A percentile compares a stretch with the other conserved stretches of the same genome.
Evolutionary conservation across 805 yeast species (phyloP).

Genomic region (Ogataea pignaliae): DNA sequence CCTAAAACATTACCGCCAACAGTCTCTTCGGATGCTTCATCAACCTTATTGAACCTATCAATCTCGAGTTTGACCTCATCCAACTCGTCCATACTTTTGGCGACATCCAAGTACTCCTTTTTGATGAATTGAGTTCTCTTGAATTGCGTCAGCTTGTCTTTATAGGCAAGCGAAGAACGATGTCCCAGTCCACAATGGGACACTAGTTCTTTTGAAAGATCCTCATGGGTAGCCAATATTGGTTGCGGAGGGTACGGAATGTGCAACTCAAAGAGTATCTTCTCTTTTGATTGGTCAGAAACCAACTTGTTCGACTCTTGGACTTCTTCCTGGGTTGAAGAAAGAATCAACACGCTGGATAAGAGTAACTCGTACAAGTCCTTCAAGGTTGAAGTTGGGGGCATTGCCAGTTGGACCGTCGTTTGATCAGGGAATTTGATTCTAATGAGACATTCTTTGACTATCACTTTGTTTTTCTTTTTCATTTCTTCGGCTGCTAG

Average conservation of each 20-base stretch:
- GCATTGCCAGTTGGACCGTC: slow-evolving; percentile 46
- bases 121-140: slow-evolving; percentile 21
- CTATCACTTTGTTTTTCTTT: slow-evolving; percentile 20
- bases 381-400: slow-evolving; percentile 35
- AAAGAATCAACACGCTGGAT: slow-evolving; percentile 26
- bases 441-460: slow-evolving; percentile 39
- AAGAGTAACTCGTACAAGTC: slow-evolving; percentile 21
- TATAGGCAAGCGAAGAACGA: slow-evolving; percentile 22
- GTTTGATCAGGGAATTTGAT: slow-evolving; percentile 56
- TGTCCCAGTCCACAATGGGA: slow-evolving; percentile 39
- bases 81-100: slow-evolving; percentile 22
- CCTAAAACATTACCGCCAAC: not conserved
- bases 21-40: not conserved
- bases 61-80: slow-evolving; percentile 22
- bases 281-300: not conserved
- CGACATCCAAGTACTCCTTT: slow-evolving; percentile 17
- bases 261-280: slow-evolving; percentile 29
- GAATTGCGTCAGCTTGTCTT: slow-evolving; percentile 6
- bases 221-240: slow-evolving; percentile 21
- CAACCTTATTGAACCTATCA: slow-evolving; percentile 8
- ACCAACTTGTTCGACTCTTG: slow-evolving; percentile 12
- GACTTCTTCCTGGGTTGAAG: slow-evolving; percentile 26
- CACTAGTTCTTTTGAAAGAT: slow-evolving; percentile 29
- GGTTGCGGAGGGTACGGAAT: slow-evolving; percentile 44
- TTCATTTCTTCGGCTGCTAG: slow-evolving; percentile 14